Conservation (phyloP, 495 filamentous ascomycete species). For the Evernia prunastri region DNA sequence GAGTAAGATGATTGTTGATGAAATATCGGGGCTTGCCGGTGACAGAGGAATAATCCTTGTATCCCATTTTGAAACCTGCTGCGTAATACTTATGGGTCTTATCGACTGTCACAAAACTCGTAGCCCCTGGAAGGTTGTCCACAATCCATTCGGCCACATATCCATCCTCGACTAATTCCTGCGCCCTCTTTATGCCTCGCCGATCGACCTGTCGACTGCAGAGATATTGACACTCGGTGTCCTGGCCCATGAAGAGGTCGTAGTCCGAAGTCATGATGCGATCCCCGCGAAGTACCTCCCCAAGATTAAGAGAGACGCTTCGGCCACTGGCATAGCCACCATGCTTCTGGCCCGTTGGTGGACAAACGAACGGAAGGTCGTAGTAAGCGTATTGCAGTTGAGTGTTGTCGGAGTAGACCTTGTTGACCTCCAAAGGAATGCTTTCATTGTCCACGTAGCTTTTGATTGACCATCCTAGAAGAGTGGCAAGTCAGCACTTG, state of each 20-base stretch:
- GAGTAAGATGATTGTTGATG: conserved; percentile 87
- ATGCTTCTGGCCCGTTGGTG: conserved; percentile 63
- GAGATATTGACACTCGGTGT: conserved; percentile 69
- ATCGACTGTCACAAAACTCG: conserved; percentile 87
- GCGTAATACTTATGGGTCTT: conserved; percentile 87
- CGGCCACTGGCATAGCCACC: conserved; percentile 71
- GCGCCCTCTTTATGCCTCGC: conserved; percentile 61
- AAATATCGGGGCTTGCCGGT: conserved; percentile 63
- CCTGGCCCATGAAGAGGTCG: conserved; percentile 72
- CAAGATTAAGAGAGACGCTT: conserved; percentile 81
- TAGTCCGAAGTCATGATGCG: conserved; percentile 88
- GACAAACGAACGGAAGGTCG: conserved; percentile 87
- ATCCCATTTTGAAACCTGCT: conserved; percentile 90
- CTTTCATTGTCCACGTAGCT: conserved; percentile 74
- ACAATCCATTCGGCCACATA: conserved; percentile 96
- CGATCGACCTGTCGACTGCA: conserved; percentile 62
- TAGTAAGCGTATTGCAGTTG: conserved; percentile 92
- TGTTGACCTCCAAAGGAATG: conserved; percentile 88
- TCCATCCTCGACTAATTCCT: conserved; percentile 68
- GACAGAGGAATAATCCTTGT: conserved; percentile 56
- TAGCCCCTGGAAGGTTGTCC: conserved; percentile 89
- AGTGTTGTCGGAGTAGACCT: conserved; percentile 88
- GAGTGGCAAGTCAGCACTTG: conserved; percentile 23
- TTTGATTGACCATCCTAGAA: conserved; percentile 65
- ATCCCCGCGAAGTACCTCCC: conserved; percentile 86